These are phyloP conservation scores for Diaporthe eres DNA, from an alignment of 2,329 filamentous ascomycete genomes.

Conservation along the genomic window DNA sequence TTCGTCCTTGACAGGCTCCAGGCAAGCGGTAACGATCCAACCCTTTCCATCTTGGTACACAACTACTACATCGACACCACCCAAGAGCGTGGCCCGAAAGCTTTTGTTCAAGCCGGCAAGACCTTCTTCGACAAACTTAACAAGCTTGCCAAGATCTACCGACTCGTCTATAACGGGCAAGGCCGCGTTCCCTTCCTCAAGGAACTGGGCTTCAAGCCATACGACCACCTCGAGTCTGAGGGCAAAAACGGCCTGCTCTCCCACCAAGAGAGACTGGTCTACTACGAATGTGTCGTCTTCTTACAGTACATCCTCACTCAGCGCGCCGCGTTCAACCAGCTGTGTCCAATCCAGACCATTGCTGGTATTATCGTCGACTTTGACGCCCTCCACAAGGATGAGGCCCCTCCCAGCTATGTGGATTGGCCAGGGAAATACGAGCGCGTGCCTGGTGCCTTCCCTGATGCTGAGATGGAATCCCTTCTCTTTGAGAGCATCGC, in stretches of 20 bases:
- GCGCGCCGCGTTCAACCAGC: slow-evolving; percentile 42
- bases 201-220: slow-evolving; percentile 34
- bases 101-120: slow-evolving; percentile 42
- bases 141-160: slow-evolving; percentile 36
- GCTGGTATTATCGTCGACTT: slow-evolving; percentile 49
- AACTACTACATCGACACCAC: slow-evolving; percentile 46
- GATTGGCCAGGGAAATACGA: slow-evolving; percentile 42
- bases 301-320: slow-evolving; percentile 45
- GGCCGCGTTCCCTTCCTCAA: slow-evolving; percentile 35
- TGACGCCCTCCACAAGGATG: slow-evolving; percentile 51
- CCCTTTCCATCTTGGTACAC: slow-evolving; percentile 47
- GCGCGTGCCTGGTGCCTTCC: slow-evolving; percentile 47
- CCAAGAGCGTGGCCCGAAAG: slow-evolving; percentile 42
- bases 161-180: slow-evolving; percentile 25
- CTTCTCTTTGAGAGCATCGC: slow-evolving; percentile 45
- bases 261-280: slow-evolving; percentile 39
- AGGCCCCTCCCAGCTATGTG: slow-evolving; percentile 51
- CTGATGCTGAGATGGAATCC: slow-evolving; percentile 40
- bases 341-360: slow-evolving; percentile 43
- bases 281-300: slow-evolving; percentile 44
- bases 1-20: slow-evolving; percentile 28
- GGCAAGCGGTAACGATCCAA: slow-evolving; percentile 23
- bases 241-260: slow-evolving; percentile 35
- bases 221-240: slow-evolving; percentile 31
- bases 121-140: slow-evolving; percentile 40